phyloP scores from a whole-genome alignment of 2,329 filamentous ascomycete genomes.

The Volutella citrinella region DNA sequence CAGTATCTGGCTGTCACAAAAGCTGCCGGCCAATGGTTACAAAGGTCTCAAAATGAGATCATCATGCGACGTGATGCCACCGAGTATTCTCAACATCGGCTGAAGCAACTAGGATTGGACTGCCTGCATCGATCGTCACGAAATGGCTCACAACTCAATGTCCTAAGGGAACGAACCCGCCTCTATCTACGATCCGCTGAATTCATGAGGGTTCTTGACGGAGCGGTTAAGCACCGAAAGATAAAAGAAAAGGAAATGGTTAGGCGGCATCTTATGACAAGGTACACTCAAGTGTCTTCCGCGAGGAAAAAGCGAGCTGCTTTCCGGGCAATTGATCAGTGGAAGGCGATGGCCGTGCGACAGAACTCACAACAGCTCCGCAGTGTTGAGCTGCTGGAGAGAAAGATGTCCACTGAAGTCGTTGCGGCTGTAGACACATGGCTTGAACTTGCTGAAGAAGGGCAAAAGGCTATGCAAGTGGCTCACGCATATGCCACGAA shows the following conservation, averaged over 20 bases:
- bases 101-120: constrained; percentile 12
- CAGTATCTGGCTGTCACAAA: constrained; percentile 29
- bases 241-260: constrained; percentile 26
- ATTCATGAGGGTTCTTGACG: constrained; percentile 25
- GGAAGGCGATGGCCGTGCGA: constrained; percentile 20
- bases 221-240: constrained; percentile 22
- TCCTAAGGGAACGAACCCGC: constrained; percentile 23
- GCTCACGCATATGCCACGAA: constrained; percentile 19
- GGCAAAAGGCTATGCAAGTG: constrained; percentile 14
- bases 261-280: constrained; percentile 32
- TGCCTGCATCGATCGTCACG: constrained; percentile 11
- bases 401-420: constrained; percentile 20
- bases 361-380: constrained; percentile 12
- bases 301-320: constrained; percentile 31
- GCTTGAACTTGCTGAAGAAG: constrained; percentile 13
- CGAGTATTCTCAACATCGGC: constrained; percentile 11
- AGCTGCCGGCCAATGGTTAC: constrained; percentile 29
- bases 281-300: constrained; percentile 33
- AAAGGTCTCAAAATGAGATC: constrained; percentile 13
- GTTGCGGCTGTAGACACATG: constrained; percentile 21
- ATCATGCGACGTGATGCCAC: constrained; percentile 19
- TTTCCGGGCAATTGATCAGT: constrained; percentile 28
- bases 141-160: constrained; percentile 14
- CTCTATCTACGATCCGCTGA: constrained; percentile 30
- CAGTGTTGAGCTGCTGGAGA: too few relatives aligned